These are phyloP conservation scores for Daldinia sp. DNA, from an alignment of 2,329 filamentous ascomycete genomes.

Conservation along the genomic window DNA sequence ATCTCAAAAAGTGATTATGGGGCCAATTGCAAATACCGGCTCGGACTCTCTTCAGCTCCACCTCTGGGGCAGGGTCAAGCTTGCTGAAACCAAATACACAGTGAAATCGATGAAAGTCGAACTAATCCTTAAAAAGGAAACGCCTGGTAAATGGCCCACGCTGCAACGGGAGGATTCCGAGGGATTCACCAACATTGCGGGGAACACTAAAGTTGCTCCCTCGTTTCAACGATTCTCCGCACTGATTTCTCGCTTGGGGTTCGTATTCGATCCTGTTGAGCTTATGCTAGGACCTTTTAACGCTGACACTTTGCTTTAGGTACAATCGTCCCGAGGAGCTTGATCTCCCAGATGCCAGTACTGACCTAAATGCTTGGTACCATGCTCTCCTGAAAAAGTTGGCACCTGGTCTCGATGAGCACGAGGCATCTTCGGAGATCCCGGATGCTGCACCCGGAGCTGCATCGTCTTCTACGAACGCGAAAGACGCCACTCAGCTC, in stretches of 20 bases:
- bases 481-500: conserved; percentile 6
- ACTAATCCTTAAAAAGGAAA: conserved; percentile 73
- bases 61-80: conserved; percentile 72
- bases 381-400: conserved; percentile 30
- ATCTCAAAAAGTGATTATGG: conserved; percentile 36
- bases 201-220: conserved; percentile 21
- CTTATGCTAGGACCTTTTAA: background rate
- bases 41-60: conserved; percentile 64
- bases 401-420: conserved; percentile 40
- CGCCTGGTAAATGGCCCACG: conserved; percentile 72
- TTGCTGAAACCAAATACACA: conserved; percentile 65
- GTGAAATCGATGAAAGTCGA: conserved; percentile 84
- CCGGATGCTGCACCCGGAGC: conserved; percentile 17
- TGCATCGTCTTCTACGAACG: conserved; percentile 1
- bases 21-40: conserved; percentile 60
- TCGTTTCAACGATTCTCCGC: conserved; percentile 36
- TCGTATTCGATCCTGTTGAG: conserved; percentile 21
- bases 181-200: conserved; percentile 39
- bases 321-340: conserved; percentile 36
- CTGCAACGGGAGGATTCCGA: conserved; percentile 57
- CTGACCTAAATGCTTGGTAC: conserved; percentile 40
- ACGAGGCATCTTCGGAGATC: conserved; percentile 9
- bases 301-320: conserved; percentile 32
- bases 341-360: conserved; percentile 26
- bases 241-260: conserved; percentile 37